Conservation (phyloP, 1,284 basidiomycete genomes). For the Fomitopsis schrenkii region DNA sequence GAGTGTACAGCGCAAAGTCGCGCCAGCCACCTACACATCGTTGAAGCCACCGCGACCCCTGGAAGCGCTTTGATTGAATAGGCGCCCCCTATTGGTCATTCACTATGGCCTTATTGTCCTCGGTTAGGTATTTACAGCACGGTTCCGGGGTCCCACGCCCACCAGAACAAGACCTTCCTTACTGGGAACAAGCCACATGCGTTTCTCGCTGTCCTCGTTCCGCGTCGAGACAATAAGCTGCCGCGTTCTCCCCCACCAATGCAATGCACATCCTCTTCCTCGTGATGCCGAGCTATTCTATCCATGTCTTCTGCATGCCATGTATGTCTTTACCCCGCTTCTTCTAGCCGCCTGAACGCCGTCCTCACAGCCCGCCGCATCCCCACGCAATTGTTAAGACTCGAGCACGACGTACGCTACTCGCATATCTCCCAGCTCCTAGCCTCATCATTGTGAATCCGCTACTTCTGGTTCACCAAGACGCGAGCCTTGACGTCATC, state of each 20-base stretch:
- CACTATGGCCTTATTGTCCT: slow-evolving; percentile 13
- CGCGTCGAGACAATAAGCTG: slow-evolving; percentile 19
- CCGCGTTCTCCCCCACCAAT: neutral
- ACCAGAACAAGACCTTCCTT: slow-evolving; percentile 20
- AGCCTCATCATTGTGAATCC: neutral
- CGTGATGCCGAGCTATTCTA: neutral
- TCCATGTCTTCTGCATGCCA: neutral
- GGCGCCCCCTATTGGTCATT: neutral
- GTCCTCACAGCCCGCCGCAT: neutral
- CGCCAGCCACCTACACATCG: neutral
- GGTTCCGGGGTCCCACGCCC: slow-evolving; percentile 9
- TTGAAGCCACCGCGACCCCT: slow-evolving; percentile 8
- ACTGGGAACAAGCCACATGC: slow-evolving; percentile 15
- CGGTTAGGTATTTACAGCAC: neutral
- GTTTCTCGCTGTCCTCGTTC: neutral
- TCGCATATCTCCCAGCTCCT: neutral
- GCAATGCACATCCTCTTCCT: neutral
- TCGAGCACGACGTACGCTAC: neutral
- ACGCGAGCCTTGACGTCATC: neutral
- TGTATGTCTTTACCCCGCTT: neutral
- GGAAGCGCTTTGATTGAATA: neutral
- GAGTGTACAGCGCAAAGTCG: slow-evolving; percentile 11
- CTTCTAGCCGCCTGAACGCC: neutral
- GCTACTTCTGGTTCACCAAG: neutral
- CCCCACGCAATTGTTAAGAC: slow-evolving; percentile 9